Conservation (phyloP, 495 filamentous ascomycete genomes). For the Emericellopsis terricola region DNA sequence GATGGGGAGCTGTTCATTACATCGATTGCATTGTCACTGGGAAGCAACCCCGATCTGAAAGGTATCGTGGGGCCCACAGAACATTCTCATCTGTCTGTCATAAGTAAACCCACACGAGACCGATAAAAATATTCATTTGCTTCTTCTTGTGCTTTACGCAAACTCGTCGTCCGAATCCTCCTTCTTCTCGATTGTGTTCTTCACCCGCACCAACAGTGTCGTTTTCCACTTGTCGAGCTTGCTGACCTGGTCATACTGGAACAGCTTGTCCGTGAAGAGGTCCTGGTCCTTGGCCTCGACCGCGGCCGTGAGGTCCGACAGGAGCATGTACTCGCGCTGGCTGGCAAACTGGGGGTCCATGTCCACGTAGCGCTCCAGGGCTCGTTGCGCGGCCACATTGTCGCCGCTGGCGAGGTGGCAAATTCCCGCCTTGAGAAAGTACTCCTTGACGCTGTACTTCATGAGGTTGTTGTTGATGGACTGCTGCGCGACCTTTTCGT, state of each 20-base stretch:
- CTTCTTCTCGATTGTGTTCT: conserved; percentile 67
- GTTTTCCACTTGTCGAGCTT: conserved; percentile 95
- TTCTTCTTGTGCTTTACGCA: too few relatives aligned
- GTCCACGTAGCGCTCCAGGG: conserved; percentile 63
- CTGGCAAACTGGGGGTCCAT: conserved; percentile 59
- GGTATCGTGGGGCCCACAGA: too few relatives aligned
- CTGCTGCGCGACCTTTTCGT: conserved; percentile 57
- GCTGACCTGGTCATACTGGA: conserved; percentile 73
- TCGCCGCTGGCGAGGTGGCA: conserved; percentile 66
- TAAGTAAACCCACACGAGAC: too few relatives aligned
- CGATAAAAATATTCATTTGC: too few relatives aligned
- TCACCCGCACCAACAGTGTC: conserved; percentile 62
- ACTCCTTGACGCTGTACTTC: conserved; percentile 85
- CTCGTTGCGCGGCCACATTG: conserved; percentile 53
- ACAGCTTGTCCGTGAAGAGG: conserved; percentile 67
- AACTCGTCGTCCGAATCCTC: conserved; percentile 46
- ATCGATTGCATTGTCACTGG: too few relatives aligned
- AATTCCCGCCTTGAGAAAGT: conserved; percentile 79
- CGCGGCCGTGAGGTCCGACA: conserved; percentile 53
- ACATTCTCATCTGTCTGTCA: too few relatives aligned
- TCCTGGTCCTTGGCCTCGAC: conserved; percentile 61
- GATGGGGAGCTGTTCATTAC: too few relatives aligned
- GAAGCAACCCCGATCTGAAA: too few relatives aligned
- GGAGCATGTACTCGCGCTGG: conserved; percentile 61
- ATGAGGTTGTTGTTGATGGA: conserved; percentile 65